phyloP scores from a whole-genome alignment of 257 asterid species.

The Nicotiana sylvestris region DNA sequence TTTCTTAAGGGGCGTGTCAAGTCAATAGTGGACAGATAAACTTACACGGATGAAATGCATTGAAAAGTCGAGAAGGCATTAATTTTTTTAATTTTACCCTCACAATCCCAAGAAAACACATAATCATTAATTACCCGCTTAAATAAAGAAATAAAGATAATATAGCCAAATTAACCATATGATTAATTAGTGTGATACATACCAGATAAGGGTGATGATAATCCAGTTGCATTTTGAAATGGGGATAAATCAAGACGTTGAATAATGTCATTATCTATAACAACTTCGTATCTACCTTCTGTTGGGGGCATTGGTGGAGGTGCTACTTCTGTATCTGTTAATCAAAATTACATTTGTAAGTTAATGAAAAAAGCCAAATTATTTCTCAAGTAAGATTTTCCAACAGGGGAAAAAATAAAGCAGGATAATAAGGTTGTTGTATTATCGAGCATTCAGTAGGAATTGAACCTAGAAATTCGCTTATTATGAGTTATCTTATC shows the following conservation, averaged over 20 bases:
- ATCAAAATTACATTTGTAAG: background rate
- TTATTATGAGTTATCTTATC: background rate
- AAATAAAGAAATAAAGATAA: no score
- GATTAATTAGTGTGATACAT: background rate
- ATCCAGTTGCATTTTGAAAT: slow-evolving; percentile 49
- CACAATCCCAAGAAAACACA: no score
- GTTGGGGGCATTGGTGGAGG: slow-evolving; percentile 71
- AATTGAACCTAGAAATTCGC: background rate
- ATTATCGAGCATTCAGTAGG: background rate
- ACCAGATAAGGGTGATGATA: slow-evolving; percentile 46
- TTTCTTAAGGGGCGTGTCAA: no score
- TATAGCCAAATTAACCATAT: no score
- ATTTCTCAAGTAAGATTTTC: background rate
- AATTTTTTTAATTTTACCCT: no score
- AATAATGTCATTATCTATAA: slow-evolving; percentile 57
- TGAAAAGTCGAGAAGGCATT: no score
- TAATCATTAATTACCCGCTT: no score
- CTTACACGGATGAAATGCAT: no score
- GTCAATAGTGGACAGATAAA: no score
- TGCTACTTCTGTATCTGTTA: slow-evolving; percentile 37
- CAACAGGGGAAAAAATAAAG: background rate
- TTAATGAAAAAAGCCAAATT: background rate
- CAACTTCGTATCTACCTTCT: slow-evolving; percentile 64
- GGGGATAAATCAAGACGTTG: slow-evolving; percentile 52
- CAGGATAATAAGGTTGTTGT: background rate